These are phyloP conservation scores for Tetracladium setigerum DNA, from an alignment of 495 filamentous ascomycete genomes.

Conservation along the genomic window DNA sequence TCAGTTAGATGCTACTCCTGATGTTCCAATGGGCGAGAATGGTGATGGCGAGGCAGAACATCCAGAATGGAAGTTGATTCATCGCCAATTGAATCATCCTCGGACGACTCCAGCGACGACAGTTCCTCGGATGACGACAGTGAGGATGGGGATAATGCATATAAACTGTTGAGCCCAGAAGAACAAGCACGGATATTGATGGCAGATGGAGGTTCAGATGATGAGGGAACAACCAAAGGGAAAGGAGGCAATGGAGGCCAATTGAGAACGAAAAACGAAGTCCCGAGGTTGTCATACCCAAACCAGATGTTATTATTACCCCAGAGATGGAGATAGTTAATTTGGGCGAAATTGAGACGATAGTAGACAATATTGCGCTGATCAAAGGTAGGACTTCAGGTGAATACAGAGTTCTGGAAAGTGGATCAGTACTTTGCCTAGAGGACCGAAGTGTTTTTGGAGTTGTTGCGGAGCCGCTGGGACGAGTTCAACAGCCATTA, in stretches of 20 bases:
- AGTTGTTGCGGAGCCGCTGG: slow-evolving; percentile 71
- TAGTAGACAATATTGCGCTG: slow-evolving; percentile 68
- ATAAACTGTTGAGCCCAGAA: slow-evolving; percentile 63
- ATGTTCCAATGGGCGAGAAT: neutral
- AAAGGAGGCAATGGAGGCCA: slow-evolving; percentile 38
- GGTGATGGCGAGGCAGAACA: slow-evolving; percentile 8
- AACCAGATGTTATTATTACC: slow-evolving; percentile 66
- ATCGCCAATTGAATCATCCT: slow-evolving; percentile 31
- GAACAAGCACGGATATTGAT: slow-evolving; percentile 77
- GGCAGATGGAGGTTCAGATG: slow-evolving; percentile 63
- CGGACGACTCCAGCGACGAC: slow-evolving; percentile 41
- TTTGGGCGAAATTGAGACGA: slow-evolving; percentile 63
- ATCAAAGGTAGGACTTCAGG: slow-evolving; percentile 74
- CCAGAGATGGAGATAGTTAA: slow-evolving; percentile 65
- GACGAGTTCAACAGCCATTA: slow-evolving; percentile 70
- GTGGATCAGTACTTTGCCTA: slow-evolving; percentile 75
- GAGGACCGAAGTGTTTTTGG: slow-evolving; percentile 69
- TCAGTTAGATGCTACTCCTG: neutral
- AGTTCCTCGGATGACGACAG: slow-evolving; percentile 40
- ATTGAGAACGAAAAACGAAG: slow-evolving; percentile 67
- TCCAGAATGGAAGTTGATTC: slow-evolving; percentile 55
- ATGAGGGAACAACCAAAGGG: slow-evolving; percentile 44
- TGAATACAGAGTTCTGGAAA: slow-evolving; percentile 75
- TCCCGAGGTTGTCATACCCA: slow-evolving; percentile 58
- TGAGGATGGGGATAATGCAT: slow-evolving; percentile 62